Evolutionary conservation across 169 alveolate genomes (phyloP), one percentile per base, ranked within the genome.

Genomic region (Plasmodium gaboni): DNA sequence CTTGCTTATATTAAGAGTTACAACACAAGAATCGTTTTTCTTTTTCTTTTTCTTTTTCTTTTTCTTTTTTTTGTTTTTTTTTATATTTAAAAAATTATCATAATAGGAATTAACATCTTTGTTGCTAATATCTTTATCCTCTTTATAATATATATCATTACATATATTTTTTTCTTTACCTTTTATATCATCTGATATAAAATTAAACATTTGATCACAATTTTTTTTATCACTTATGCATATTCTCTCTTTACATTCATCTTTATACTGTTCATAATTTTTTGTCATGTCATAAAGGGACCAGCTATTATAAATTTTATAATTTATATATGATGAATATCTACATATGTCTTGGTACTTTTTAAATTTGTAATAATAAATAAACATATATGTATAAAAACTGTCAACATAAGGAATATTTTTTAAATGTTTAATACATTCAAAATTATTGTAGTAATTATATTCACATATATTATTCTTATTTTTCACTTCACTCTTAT

Each of bases 341-440:
- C 38, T 15, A 57, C 57, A 55, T 24, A 44, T 17, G 9, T 42
- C n/a, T 24, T 67, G 53, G 46, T 68, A 80, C 4, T 55, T 1
- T 28, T 80, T 65, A 80, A 38, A 80, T 24, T 53, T 15, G 59
- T 55, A 55, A 61, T 80, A 48, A 61, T 80, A 80, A 22, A 38
- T 44, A 80, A 80, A 80, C 10, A 55, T 9, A 28, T 68, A 67
- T 0, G 73, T 28, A 32, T 80, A 80, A 42, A 80, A 68, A 50
- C 73, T 80, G 50, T 80, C 90, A 22, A 80, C n/a, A 19, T 53
- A 55, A 57, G 90, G 73, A 13, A 68, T 59, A 32, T 42, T 19
- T n/a, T 53, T 32, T 12, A 80, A 26, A n/a, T 44, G 10, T 24
- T 51, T 60, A 38, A 80, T 68, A 68, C 55, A 9, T 15, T 55